phyloP scores from a whole-genome alignment of 2,329 filamentous ascomycete genomes.

The Pseudopyrenochaeta lycopersici region DNA sequence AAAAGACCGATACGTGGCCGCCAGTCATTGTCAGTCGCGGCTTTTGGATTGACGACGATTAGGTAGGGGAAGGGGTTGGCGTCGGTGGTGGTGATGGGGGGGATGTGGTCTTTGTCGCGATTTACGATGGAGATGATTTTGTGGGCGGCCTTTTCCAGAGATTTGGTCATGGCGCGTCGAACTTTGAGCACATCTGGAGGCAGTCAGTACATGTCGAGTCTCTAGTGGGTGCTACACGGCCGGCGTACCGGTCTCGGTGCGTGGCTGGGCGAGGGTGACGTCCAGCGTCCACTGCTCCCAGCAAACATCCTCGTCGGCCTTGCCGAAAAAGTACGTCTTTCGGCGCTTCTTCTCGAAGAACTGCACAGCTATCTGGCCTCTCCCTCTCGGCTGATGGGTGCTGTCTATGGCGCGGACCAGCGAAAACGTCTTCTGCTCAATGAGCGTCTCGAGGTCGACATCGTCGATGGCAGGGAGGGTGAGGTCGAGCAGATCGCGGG shows the following conservation, averaged over 20 bases:
- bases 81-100: slow-evolving; percentile 91
- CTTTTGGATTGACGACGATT: slow-evolving; percentile 85
- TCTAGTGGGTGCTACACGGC: neutral
- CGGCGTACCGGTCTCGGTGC: slow-evolving; percentile 81
- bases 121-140: slow-evolving; percentile 91
- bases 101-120: slow-evolving; percentile 92
- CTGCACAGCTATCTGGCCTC: slow-evolving; percentile 84
- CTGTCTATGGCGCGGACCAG: slow-evolving; percentile 79
- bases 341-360: slow-evolving; percentile 93
- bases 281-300: slow-evolving; percentile 97
- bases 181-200: slow-evolving; percentile 85
- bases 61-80: slow-evolving; percentile 95
- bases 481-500: slow-evolving; percentile 88
- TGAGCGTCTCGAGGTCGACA: slow-evolving; percentile 89
- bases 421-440: slow-evolving; percentile 83
- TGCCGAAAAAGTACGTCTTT: slow-evolving; percentile 76
- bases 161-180: slow-evolving; percentile 88
- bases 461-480: slow-evolving; percentile 90
- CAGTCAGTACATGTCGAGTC: slow-evolving; percentile 10
- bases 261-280: slow-evolving; percentile 88
- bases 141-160: slow-evolving; percentile 84
- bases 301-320: slow-evolving; percentile 89
- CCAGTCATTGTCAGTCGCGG: slow-evolving; percentile 71
- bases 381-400: slow-evolving; percentile 65
- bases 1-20: slow-evolving; percentile 74